Evolutionary conservation across 2,329 filamentous ascomycete species (phyloP).

Genomic region (Aspergillus clavatus): DNA sequence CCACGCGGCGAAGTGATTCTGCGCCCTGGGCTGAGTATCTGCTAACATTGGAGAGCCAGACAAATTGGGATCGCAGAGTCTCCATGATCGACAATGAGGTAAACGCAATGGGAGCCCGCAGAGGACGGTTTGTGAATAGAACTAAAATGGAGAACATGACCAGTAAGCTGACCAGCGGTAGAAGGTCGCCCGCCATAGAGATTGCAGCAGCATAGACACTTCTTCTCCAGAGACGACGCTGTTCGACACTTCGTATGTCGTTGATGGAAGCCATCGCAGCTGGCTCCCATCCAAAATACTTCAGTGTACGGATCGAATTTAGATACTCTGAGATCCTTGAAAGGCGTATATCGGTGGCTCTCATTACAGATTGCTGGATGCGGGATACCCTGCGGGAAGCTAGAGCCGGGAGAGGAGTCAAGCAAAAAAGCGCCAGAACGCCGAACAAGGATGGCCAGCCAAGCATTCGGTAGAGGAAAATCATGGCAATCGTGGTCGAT

Average conservation of each 20-base stretch:
- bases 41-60: slow-evolving; percentile 47
- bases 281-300: slow-evolving; percentile 59
- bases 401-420: slow-evolving; percentile 49
- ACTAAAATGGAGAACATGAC: slow-evolving; percentile 53
- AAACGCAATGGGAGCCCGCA: slow-evolving; percentile 56
- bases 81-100: slow-evolving; percentile 53
- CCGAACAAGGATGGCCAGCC: slow-evolving; percentile 55
- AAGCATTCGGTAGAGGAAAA: slow-evolving; percentile 53
- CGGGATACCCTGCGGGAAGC: slow-evolving; percentile 49
- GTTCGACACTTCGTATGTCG: slow-evolving; percentile 48
- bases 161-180: slow-evolving; percentile 51
- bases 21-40: slow-evolving; percentile 41
- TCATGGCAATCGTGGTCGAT: slow-evolving; percentile 46
- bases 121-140: slow-evolving; percentile 43
- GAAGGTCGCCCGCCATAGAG: slow-evolving; percentile 48
- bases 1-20: slow-evolving; percentile 50
- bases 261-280: slow-evolving; percentile 51
- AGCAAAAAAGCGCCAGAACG: slow-evolving; percentile 44
- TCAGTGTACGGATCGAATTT: slow-evolving; percentile 54
- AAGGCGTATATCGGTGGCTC: slow-evolving; percentile 54
- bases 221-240: slow-evolving; percentile 52
- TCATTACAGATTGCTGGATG: slow-evolving; percentile 50
- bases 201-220: slow-evolving; percentile 42
- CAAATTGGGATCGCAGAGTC: slow-evolving; percentile 51
- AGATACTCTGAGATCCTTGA: slow-evolving; percentile 57